Conservation (phyloP, 768 basidiomycete species). For the Mrakia frigida region DNA sequence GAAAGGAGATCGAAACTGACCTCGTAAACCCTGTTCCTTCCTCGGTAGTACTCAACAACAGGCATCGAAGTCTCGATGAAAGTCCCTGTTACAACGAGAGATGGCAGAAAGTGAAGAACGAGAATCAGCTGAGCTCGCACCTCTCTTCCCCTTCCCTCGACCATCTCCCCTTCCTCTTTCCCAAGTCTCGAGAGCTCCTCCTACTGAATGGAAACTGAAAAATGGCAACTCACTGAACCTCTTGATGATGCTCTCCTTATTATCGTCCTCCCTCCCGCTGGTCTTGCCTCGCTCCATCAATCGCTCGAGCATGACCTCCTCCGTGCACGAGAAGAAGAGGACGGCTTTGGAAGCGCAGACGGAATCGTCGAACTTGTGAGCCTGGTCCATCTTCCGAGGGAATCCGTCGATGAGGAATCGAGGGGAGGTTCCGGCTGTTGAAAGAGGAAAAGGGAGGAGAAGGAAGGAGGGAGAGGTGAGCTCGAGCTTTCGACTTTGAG, state of each 20-base stretch:
- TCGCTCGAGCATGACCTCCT: slow-evolving; percentile 79
- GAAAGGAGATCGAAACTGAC: slow-evolving; percentile 48
- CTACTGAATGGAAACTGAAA: not conserved
- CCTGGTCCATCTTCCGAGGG: slow-evolving; percentile 98
- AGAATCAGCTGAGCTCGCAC: not conserved
- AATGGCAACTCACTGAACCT: slow-evolving; percentile 69
- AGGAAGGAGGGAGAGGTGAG: not conserved
- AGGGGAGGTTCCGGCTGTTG: slow-evolving; percentile 11
- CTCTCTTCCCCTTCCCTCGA: not conserved
- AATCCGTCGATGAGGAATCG: slow-evolving; percentile 96
- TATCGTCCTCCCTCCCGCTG: slow-evolving; percentile 92
- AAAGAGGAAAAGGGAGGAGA: not conserved
- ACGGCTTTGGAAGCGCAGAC: slow-evolving; percentile 77
- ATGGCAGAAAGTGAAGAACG: not conserved
- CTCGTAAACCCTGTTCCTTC: slow-evolving; percentile 66
- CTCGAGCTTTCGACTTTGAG: slow-evolving; percentile 35
- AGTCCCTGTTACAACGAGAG: slow-evolving; percentile 51
- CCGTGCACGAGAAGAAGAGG: slow-evolving; percentile 78
- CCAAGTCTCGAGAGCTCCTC: slow-evolving; percentile 33
- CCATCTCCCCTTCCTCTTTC: not conserved
- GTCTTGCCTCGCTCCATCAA: slow-evolving; percentile 87
- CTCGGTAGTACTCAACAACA: slow-evolving; percentile 76
- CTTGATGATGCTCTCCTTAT: slow-evolving; percentile 87
- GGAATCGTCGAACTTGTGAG: slow-evolving; percentile 76
- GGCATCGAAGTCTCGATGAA: slow-evolving; percentile 87